A percentile compares a stretch with the other conserved stretches of the same genome.
phyloP scores from a whole-genome alignment of 176 grass and related monocot genomes.

The Avena insularis region DNA sequence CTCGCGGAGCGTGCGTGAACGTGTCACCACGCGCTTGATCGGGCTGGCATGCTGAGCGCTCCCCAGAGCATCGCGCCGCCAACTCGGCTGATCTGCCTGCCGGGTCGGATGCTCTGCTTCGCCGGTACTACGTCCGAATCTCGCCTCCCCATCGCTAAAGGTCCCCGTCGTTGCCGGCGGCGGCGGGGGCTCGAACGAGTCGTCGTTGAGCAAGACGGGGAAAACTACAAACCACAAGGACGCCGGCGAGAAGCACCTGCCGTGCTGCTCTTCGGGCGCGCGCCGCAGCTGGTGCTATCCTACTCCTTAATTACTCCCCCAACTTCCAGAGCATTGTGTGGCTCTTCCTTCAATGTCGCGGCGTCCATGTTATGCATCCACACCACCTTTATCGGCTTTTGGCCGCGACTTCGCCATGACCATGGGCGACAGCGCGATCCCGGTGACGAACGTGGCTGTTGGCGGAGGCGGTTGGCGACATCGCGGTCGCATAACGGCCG shows the following conservation, averaged over 20 bases:
- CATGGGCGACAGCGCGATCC: too few relatives aligned
- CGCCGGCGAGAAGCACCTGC: background rate
- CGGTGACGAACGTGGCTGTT: too few relatives aligned
- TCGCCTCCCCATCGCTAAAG: slow-evolving; percentile 57
- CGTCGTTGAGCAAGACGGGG: too few relatives aligned
- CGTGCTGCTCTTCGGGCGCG: slow-evolving; percentile 63
- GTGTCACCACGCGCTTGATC: slow-evolving; percentile 63
- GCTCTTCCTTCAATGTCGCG: slow-evolving; percentile 40
- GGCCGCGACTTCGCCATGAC: slow-evolving; percentile 28
- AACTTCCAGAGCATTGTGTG: slow-evolving; percentile 51
- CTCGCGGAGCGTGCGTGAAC: too few relatives aligned
- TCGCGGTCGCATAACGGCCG: too few relatives aligned
- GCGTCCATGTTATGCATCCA: slow-evolving; percentile 72
- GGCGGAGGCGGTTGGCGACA: too few relatives aligned
- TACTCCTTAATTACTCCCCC: slow-evolving; percentile 49
- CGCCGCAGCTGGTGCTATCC: slow-evolving; percentile 45
- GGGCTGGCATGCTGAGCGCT: slow-evolving; percentile 60
- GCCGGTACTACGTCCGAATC: slow-evolving; percentile 50
- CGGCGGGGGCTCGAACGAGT: too few relatives aligned
- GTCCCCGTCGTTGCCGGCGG: too few relatives aligned
- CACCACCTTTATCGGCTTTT: slow-evolving; percentile 21
- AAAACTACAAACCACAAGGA: too few relatives aligned
- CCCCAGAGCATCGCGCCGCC: slow-evolving; percentile 48
- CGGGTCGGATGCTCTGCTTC: slow-evolving; percentile 59
- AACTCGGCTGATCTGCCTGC: slow-evolving; percentile 61